Conservation (phyloP, 495 filamentous ascomycete genomes). For the Lepidopterella palustris region DNA sequence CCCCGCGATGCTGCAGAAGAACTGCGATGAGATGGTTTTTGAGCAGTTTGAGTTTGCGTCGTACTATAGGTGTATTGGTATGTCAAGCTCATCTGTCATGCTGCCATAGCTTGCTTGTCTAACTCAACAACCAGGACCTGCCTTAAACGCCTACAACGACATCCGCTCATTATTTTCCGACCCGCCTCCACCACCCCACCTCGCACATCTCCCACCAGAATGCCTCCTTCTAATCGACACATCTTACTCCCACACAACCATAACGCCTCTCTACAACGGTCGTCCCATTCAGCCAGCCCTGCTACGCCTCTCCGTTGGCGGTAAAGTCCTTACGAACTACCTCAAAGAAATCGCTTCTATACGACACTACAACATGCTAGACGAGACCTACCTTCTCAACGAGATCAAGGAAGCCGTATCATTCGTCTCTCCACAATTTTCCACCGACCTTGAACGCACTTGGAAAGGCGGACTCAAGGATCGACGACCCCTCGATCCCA, state of each 20-base stretch:
- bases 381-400: slow-evolving; percentile 87
- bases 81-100: slow-evolving; percentile 32
- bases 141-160: slow-evolving; percentile 81
- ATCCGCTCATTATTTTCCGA: slow-evolving; percentile 56
- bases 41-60: slow-evolving; percentile 95
- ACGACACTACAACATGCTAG: slow-evolving; percentile 88
- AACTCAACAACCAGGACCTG: slow-evolving; percentile 44
- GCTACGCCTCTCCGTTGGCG: slow-evolving; percentile 83
- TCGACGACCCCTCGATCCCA: slow-evolving; percentile 45
- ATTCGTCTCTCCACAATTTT: slow-evolving; percentile 69
- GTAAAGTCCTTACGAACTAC: slow-evolving; percentile 91
- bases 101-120: slow-evolving; percentile 1
- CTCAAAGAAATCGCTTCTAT: slow-evolving; percentile 84
- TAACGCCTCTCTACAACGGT: slow-evolving; percentile 78
- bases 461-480: slow-evolving; percentile 66
- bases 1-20: slow-evolving; percentile 68
- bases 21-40: slow-evolving; percentile 94
- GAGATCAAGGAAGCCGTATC: slow-evolving; percentile 90
- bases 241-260: slow-evolving; percentile 89
- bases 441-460: slow-evolving; percentile 66
- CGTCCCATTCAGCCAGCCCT: slow-evolving; percentile 73
- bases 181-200: slow-evolving; percentile 31
- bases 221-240: slow-evolving; percentile 82
- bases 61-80: slow-evolving; percentile 69
- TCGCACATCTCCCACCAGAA: slow-evolving; percentile 57